Conservation (phyloP, 2,329 filamentous ascomycete genomes). For the Aspergillus ochraceus region DNA sequence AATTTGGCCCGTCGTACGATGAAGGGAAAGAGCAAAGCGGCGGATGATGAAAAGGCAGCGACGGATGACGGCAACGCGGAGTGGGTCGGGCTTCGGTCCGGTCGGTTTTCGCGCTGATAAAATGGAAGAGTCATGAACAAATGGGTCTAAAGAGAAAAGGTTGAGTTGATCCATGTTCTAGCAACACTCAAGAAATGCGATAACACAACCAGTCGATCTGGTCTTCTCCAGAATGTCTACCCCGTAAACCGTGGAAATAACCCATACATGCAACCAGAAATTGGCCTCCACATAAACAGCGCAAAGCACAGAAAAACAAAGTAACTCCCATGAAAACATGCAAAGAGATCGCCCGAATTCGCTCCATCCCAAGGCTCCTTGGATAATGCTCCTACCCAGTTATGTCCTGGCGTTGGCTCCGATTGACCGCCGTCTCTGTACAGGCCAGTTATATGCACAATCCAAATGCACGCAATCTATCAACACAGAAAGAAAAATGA, state of each 20-base stretch:
- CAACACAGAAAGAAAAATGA: constrained; percentile 15
- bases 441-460: constrained; percentile 19
- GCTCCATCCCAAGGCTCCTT: constrained; percentile 9
- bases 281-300: background rate
- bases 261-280: background rate
- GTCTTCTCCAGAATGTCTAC: background rate
- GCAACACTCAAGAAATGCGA: background rate
- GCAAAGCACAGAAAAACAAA: constrained; percentile 3
- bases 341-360: constrained; percentile 5
- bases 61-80: background rate
- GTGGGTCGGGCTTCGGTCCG: background rate
- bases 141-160: too few relatives aligned
- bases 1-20: background rate
- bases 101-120: background rate
- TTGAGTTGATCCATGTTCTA: too few relatives aligned
- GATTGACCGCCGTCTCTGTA: constrained; percentile 13
- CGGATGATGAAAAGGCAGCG: background rate
- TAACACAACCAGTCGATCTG: background rate
- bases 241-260: background rate
- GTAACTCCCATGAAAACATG: constrained; percentile 8
- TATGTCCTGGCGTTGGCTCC: background rate
- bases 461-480: constrained; percentile 12
- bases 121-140: background rate
- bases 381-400: constrained; percentile 9
- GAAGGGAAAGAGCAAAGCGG: background rate